A percentile compares a stretch with the other conserved stretches of the same genome.
Conservation (phyloP, 345 rosid species). For the Dimocarpus longan region DNA sequence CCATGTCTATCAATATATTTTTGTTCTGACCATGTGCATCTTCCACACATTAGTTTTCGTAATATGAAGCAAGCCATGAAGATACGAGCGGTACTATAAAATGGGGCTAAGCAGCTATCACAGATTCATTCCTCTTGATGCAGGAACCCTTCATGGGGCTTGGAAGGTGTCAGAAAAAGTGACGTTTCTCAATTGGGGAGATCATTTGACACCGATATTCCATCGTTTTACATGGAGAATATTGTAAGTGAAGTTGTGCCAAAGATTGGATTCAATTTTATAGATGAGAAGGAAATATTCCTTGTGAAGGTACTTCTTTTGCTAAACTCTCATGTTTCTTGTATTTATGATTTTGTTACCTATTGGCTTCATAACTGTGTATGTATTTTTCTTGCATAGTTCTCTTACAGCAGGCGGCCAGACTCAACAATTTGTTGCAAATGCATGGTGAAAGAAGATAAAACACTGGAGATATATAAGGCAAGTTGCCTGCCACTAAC, state of each 20-base stretch:
- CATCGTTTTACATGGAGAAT: slow-evolving; percentile 42
- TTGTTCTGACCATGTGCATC: neutral
- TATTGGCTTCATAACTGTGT: slow-evolving; percentile 9
- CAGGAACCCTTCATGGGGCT: slow-evolving; percentile 30
- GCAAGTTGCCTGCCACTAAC: slow-evolving; percentile 37
- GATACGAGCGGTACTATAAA: neutral
- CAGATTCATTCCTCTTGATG: slow-evolving; percentile 15
- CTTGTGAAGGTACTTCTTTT: slow-evolving; percentile 49
- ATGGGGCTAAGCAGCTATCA: neutral
- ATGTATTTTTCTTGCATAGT: slow-evolving; percentile 34
- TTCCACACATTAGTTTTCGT: no score
- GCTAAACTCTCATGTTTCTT: neutral
- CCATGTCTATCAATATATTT: no score
- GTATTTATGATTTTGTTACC: neutral
- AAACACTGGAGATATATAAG: slow-evolving; percentile 55
- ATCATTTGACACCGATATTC: slow-evolving; percentile 41
- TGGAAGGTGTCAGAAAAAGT: slow-evolving; percentile 21
- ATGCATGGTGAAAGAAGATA: slow-evolving; percentile 46
- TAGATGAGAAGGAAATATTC: slow-evolving; percentile 51
- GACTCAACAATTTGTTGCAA: slow-evolving; percentile 51
- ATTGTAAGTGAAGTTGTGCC: slow-evolving; percentile 38
- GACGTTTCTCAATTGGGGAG: no score
- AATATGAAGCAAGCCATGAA: neutral
- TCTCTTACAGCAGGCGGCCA: slow-evolving; percentile 39
- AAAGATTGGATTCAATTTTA: slow-evolving; percentile 37